Percentiles rank a stretch among this genome's conserved stretches.
phyloP scores from a whole-genome alignment of 306 rosid genomes.

The Vigna hirtella region DNA sequence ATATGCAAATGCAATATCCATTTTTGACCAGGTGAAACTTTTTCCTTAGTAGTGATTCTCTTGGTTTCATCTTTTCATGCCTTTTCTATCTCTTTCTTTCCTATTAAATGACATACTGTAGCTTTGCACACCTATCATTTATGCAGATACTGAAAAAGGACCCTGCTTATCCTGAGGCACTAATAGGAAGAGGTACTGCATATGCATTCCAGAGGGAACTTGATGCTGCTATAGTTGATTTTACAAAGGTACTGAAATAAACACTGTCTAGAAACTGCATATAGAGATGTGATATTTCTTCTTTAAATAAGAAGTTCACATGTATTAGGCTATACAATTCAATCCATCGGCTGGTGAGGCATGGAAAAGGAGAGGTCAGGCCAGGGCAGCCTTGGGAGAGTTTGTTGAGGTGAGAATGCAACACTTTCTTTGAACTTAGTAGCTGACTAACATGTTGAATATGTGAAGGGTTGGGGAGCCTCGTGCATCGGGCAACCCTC shows the following conservation, averaged over 20 bases:
- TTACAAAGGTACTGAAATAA: slow-evolving; percentile 75
- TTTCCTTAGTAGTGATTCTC: slow-evolving; percentile 37
- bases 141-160: slow-evolving; percentile 91
- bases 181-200: slow-evolving; percentile 98
- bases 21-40: slow-evolving; percentile 81
- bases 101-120: slow-evolving; percentile 23
- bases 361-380: slow-evolving; percentile 99
- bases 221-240: slow-evolving; percentile 87
- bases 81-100: slow-evolving; percentile 4
- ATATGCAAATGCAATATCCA: slow-evolving; percentile 85
- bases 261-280: slow-evolving; percentile 34
- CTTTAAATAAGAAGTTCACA: slow-evolving; percentile 27
- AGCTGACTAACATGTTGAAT: slow-evolving; percentile 16
- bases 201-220: slow-evolving; percentile 92
- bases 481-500: background rate
- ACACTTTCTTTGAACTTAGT: slow-evolving; percentile 27
- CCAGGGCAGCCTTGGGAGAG: slow-evolving; percentile 97
- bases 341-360: slow-evolving; percentile 94
- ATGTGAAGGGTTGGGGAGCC: background rate
- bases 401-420: slow-evolving; percentile 74
- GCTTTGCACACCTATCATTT: slow-evolving; percentile 33
- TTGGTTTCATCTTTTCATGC: slow-evolving; percentile 31
- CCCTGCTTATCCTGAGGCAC: slow-evolving; percentile 91
- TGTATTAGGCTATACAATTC: slow-evolving; percentile 81
- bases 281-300: slow-evolving; percentile 34